phyloP scores from a whole-genome alignment of 2,329 filamentous ascomycete genomes.

The Ascochyta pisi region DNA sequence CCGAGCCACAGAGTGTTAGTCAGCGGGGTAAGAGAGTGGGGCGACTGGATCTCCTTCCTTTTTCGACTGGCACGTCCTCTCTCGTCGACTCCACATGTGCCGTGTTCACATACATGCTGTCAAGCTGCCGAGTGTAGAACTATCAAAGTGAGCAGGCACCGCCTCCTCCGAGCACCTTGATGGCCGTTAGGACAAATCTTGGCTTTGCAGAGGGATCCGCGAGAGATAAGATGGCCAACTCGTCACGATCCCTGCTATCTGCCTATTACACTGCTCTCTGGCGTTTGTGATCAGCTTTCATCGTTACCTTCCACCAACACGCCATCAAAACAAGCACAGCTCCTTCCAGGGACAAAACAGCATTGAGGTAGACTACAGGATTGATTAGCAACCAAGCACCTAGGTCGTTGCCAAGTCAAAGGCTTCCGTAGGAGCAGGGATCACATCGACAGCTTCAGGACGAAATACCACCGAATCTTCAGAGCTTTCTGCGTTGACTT shows the following conservation, averaged over 20 bases:
- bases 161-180: slow-evolving; percentile 2
- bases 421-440: background rate
- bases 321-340: too few relatives aligned
- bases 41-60: background rate
- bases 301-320: background rate
- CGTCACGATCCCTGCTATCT: too few relatives aligned
- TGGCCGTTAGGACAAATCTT: background rate
- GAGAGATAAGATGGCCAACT: background rate
- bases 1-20: background rate
- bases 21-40: background rate
- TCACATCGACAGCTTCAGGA: background rate
- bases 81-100: too few relatives aligned
- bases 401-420: slow-evolving; percentile 5
- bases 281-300: background rate
- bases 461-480: background rate
- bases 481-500: slow-evolving; percentile 1
- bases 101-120: too few relatives aligned
- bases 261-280: background rate
- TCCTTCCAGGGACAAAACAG: too few relatives aligned
- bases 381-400: slow-evolving; percentile 3
- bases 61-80: too few relatives aligned
- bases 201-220: background rate
- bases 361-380: background rate
- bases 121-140: background rate
- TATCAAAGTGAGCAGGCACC: background rate